Evolutionary conservation across 116 monocot species (phyloP).

Genomic region (Phalaenopsis hybrid): DNA sequence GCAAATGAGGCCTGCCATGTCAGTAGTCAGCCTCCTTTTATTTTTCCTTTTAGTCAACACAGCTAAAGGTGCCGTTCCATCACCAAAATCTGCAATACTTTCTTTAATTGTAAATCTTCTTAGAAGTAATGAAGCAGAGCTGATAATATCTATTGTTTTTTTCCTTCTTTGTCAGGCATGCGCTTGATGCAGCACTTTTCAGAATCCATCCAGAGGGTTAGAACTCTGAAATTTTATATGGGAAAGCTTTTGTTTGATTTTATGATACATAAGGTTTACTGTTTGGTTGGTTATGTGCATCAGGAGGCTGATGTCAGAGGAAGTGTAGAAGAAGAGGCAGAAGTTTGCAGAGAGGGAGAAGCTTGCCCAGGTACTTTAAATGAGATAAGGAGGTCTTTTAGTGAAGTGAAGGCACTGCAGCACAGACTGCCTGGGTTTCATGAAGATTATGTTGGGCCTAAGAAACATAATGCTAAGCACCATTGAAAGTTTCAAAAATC

Average conservation of each 20-base stretch:
- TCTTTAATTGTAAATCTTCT: background rate
- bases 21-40: constrained; percentile 18
- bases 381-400: constrained; percentile 15
- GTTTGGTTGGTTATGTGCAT: too few species aligned
- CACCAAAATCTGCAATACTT: background rate
- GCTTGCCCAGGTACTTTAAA: constrained; percentile 27
- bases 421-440: constrained; percentile 35
- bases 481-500: constrained; percentile 9
- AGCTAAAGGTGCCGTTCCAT: constrained; percentile 15
- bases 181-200: background rate
- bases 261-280: too few species aligned
- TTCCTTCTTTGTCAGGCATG: constrained; percentile 5
- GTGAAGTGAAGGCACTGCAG: constrained; percentile 13
- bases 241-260: too few species aligned
- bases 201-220: too few species aligned
- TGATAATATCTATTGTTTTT: background rate
- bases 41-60: constrained; percentile 15
- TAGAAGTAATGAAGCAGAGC: background rate
- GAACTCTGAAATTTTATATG: too few species aligned
- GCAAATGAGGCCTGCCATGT: constrained; percentile 25
- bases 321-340: background rate
- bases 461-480: constrained; percentile 47
- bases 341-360: constrained; percentile 2
- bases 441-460: constrained; percentile 67
- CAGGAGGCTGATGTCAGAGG: background rate